These are phyloP conservation scores for Aspergillus heteromorphus DNA, from an alignment of 495 filamentous ascomycete genomes.

Conservation along the genomic window DNA sequence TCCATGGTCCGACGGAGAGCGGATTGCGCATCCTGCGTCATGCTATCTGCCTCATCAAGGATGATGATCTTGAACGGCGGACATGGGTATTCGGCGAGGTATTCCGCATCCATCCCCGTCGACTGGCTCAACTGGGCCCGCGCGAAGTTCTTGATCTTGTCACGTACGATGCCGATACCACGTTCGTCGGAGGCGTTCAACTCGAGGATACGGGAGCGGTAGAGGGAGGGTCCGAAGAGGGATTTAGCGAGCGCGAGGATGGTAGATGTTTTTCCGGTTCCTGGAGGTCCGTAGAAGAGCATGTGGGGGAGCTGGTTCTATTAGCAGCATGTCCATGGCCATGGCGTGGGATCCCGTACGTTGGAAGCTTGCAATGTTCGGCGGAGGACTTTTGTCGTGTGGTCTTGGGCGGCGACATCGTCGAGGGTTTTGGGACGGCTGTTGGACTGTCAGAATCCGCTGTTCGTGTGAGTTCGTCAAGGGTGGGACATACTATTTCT, in stretches of 20 bases:
- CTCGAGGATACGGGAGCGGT: slow-evolving; percentile 91
- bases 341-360: slow-evolving; percentile 36
- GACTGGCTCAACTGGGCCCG: slow-evolving; percentile 86
- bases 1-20: slow-evolving; percentile 95
- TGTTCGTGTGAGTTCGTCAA: not conserved
- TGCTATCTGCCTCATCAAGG: slow-evolving; percentile 94
- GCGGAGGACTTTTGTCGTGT: slow-evolving; percentile 88
- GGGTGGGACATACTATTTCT: slow-evolving; percentile 86
- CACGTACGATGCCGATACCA: slow-evolving; percentile 93
- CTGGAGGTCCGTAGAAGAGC: slow-evolving; percentile 80
- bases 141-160: slow-evolving; percentile 98
- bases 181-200: slow-evolving; percentile 99
- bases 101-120: slow-evolving; percentile 55
- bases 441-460: slow-evolving; percentile 3
- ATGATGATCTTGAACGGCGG: slow-evolving; percentile 99
- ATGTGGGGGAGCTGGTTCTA: slow-evolving; percentile 85
- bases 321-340: not conserved
- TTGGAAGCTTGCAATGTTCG: slow-evolving; percentile 93
- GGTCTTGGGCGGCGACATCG: slow-evolving; percentile 97
- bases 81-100: slow-evolving; percentile 76
- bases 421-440: slow-evolving; percentile 90
- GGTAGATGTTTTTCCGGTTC: slow-evolving; percentile 38
- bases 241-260: slow-evolving; percentile 95
- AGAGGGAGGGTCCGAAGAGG: slow-evolving; percentile 92
- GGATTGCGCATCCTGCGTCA: slow-evolving; percentile 97